These are phyloP conservation scores for Hypoxylon cercidicola DNA, from an alignment of 495 filamentous ascomycete genomes.

Conservation along the genomic window DNA sequence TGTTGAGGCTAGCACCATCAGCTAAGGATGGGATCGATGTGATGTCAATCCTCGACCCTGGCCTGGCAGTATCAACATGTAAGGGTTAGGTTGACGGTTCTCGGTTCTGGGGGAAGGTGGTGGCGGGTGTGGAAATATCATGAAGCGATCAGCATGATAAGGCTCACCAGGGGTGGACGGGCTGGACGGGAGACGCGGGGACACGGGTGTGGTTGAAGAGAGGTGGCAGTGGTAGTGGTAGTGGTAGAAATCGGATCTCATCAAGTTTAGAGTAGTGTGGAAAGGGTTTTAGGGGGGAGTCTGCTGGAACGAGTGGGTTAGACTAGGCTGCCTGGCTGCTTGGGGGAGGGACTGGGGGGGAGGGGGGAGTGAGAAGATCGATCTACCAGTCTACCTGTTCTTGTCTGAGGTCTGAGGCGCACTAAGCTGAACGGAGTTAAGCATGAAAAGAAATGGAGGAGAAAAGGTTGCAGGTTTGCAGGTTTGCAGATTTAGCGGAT, in stretches of 20 bases:
- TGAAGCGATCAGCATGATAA: constrained; percentile 47
- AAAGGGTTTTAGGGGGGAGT: constrained; percentile 3
- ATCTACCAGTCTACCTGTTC: constrained; percentile 37
- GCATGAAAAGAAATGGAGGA: constrained; percentile 28
- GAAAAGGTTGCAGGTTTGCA: not conserved
- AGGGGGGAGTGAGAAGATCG: constrained; percentile 34
- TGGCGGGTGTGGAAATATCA: constrained; percentile 51
- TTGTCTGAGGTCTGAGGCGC: constrained; percentile 18
- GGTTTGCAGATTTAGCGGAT: no score
- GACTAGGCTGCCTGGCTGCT: no score
- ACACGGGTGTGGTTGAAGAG: constrained; percentile 45
- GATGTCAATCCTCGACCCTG: constrained; percentile 50
- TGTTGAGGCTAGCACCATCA: constrained; percentile 35
- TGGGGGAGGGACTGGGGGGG: constrained; percentile 1
- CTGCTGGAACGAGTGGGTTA: no score
- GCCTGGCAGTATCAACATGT: constrained; percentile 43
- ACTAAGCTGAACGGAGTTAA: constrained; percentile 44
- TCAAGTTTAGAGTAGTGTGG: constrained; percentile 12
- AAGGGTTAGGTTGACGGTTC: constrained; percentile 21
- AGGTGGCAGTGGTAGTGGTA: constrained; percentile 15
- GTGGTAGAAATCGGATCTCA: constrained; percentile 29
- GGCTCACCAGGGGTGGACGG: constrained; percentile 19
- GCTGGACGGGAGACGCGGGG: constrained; percentile 12
- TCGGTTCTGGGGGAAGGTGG: constrained; percentile 18
- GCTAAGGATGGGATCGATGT: constrained; percentile 43